A percentile compares a stretch with the other conserved stretches of the same genome.
phyloP scores from a whole-genome alignment of 1,284 basidiomycete species.

The Xerocomus nothofagi region DNA sequence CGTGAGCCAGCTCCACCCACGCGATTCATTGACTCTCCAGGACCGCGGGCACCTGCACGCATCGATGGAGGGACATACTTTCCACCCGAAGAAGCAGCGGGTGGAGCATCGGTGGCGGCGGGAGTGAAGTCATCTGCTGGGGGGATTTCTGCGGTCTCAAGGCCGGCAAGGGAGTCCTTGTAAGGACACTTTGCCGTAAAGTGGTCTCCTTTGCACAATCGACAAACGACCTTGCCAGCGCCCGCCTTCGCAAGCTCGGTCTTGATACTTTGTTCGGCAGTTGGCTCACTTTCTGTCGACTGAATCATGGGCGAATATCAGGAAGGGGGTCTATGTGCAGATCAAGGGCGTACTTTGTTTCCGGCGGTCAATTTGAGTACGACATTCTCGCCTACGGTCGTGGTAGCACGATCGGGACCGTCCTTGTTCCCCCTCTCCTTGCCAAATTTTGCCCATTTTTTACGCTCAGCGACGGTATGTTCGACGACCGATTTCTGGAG shows the following conservation, averaged over 20 bases:
- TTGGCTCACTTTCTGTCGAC: conserved; percentile 65
- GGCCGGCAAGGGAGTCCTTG: conserved; percentile 87
- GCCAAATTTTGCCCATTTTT: conserved; percentile 95
- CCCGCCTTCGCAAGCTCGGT: conserved; percentile 68
- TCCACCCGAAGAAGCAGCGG: conserved; percentile 48
- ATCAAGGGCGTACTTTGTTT: conserved; percentile 61
- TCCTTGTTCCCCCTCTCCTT: conserved; percentile 85
- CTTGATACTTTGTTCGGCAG: conserved; percentile 74
- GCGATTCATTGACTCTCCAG: conserved; percentile 82
- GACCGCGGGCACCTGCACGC: conserved; percentile 69
- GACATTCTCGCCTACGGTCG: conserved; percentile 93
- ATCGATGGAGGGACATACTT: conserved; percentile 95
- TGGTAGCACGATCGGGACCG: conserved; percentile 93
- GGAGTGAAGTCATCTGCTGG: conserved; percentile 54
- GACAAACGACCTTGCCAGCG: conserved; percentile 88
- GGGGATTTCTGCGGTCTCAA: conserved; percentile 59
- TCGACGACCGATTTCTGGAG: conserved; percentile 93
- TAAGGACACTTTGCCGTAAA: conserved; percentile 99
- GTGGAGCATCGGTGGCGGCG: conserved; percentile 41
- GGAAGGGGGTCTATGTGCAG: not conserved
- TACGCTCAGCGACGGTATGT: conserved; percentile 90
- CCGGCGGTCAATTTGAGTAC: conserved; percentile 83
- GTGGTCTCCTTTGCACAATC: conserved; percentile 95
- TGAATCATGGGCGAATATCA: conserved; percentile 16
- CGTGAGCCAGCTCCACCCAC: conserved; percentile 47